Evolutionary conservation across 495 filamentous ascomycete species (phyloP), one percentile per base, ranked within the genome.

Genomic region (Lepraria neglecta): DNA sequence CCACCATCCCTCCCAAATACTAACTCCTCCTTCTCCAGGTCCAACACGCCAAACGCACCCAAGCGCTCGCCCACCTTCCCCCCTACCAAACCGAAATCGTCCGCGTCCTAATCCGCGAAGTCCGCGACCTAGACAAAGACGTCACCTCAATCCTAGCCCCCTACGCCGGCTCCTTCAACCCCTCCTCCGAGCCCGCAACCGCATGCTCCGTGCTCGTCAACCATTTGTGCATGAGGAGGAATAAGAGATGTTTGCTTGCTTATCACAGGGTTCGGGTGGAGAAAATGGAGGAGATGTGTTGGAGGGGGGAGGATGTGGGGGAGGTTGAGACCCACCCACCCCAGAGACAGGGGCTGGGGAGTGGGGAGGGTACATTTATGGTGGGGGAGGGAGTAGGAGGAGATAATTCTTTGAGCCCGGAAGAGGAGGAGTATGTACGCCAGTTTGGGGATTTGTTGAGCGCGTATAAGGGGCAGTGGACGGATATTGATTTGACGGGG

Each of bases 391-490:
- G 65, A 9, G 78, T 17, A 27, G 17, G 78, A 30, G 79, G 77
- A 59, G 80, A 82, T 59, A 96, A 87, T 74, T 95, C 87, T 64
- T 75, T 99, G 56, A 96, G 92, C 71, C 92, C 95, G 3, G 94
- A 99, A 71, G 95, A 99, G 72, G 94, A 96, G 72, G 95, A 97
- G 70, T 97, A 97, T 72, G 87, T 95, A 44, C 80, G 92, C 57
- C 85, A 89, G 70, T 97, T 95, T 70, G 84, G 86, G 56, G 95
- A 99, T 69, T 81, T 99, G 68, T 76, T 99, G 47, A 90, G 94
- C 27, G 90, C 91, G 17, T 97, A 95, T 75, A 99, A 99, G 73
- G 95, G 95, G 1, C 91, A 96, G 67, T 99, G 94, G 92, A 97
- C 92, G 27, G 95, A 99, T 73, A 87, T 99, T 57, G 95, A 99